Evolutionary conservation across 352 stramenopile genomes (phyloP).

Genomic region (Phytophthora multivora): DNA sequence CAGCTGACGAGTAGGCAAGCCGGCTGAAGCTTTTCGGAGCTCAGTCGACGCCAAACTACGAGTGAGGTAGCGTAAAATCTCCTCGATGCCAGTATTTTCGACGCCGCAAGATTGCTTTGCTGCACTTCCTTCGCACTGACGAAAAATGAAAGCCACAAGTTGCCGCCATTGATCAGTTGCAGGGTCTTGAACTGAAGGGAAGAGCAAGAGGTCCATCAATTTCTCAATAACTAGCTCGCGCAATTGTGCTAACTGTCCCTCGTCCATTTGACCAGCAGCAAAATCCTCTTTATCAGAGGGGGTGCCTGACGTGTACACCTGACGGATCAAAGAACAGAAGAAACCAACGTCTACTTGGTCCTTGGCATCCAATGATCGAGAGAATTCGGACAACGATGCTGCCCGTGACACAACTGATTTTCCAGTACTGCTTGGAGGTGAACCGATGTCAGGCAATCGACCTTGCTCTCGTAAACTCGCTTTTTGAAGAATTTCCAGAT

Average conservation of each 20-base stretch:
- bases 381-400: conserved; percentile 26
- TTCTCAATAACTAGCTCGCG: conserved; percentile 67
- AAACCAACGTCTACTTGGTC: conserved; percentile 66
- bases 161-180: conserved; percentile 63
- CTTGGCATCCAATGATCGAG: conserved; percentile 32
- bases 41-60: conserved; percentile 42
- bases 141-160: conserved; percentile 70
- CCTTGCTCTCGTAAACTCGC: conserved; percentile 20
- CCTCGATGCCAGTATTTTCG: conserved; percentile 49
- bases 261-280: conserved; percentile 41
- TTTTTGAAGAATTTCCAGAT: conserved; percentile 59
- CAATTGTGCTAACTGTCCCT: conserved; percentile 40
- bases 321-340: conserved; percentile 78
- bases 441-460: conserved; percentile 12
- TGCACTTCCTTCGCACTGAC: conserved; percentile 35
- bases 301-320: conserved; percentile 55
- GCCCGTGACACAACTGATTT: conserved; percentile 17
- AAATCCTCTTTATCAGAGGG: conserved; percentile 29
- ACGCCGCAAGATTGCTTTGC: conserved; percentile 10
- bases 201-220: conserved; percentile 71
- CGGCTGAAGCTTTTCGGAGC: conserved; percentile 24
- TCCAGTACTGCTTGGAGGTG: conserved; percentile 13
- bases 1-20: conserved; percentile 29
- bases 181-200: conserved; percentile 40
- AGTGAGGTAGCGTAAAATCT: conserved; percentile 71